Evolutionary conservation across 208 protist species (phyloP).

Genomic region (Kentomonas sorsogonicus): DNA sequence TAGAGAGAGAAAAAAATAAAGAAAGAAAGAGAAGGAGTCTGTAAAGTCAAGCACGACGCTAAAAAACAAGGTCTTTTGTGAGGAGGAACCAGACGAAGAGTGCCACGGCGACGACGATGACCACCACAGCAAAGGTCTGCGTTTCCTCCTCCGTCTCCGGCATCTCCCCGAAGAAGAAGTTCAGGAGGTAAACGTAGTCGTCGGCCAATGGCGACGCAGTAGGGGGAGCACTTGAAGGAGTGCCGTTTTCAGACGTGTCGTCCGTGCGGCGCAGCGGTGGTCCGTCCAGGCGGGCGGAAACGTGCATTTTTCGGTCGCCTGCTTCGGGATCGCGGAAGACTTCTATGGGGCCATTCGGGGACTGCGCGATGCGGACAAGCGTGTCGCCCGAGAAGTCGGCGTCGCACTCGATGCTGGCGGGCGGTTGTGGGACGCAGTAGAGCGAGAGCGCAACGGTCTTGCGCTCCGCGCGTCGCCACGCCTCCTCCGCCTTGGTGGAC

Average conservation of each 20-base stretch:
- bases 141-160: constrained; percentile 18
- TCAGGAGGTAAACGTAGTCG: constrained; percentile 37
- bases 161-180: constrained; percentile 41
- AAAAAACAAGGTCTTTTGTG: constrained; percentile 49
- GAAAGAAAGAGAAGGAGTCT: not conserved
- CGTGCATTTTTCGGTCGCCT: too few species aligned
- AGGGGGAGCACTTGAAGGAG: too few species aligned
- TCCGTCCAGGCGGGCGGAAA: too few species aligned
- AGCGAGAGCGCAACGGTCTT: too few species aligned
- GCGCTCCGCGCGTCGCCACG: too few species aligned
- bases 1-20: not conserved
- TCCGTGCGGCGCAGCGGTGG: too few species aligned
- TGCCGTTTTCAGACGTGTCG: too few species aligned
- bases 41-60: not conserved
- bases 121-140: constrained; percentile 19
- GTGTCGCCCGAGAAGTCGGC: constrained; percentile 20
- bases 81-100: constrained; percentile 54
- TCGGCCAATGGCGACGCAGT: too few species aligned
- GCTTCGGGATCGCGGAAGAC: too few species aligned
- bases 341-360: constrained; percentile 50
- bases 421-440: constrained; percentile 47
- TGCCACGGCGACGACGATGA: constrained; percentile 26
- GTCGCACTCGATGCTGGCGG: constrained; percentile 36
- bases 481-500: too few species aligned
- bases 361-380: constrained; percentile 25